Conservation (phyloP, 2,329 filamentous ascomycete species). For the Blastomyces gilchristii region DNA sequence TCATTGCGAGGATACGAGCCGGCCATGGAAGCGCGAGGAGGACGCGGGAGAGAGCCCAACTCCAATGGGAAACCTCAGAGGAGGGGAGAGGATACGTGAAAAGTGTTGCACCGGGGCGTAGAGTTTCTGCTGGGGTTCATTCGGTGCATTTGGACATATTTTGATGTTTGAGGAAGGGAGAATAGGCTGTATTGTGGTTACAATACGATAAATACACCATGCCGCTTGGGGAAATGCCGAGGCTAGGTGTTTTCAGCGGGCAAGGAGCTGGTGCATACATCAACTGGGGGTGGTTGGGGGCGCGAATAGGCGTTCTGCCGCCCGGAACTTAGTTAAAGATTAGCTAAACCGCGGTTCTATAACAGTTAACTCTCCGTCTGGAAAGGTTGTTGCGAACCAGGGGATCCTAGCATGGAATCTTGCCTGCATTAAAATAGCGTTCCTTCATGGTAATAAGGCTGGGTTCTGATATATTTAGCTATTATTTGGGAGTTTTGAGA, state of each 20-base stretch:
- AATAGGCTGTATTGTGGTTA: background rate
- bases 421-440: no score
- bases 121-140: background rate
- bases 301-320: background rate
- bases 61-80: background rate
- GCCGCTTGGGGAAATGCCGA: background rate
- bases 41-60: background rate
- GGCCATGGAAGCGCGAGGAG: slow-evolving; percentile 27
- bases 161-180: background rate
- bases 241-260: background rate
- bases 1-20: slow-evolving; percentile 36
- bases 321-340: background rate
- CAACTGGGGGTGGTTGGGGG: background rate
- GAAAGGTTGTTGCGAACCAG: background rate
- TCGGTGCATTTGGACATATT: background rate
- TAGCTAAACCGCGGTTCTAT: background rate
- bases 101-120: background rate
- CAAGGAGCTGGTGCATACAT: background rate
- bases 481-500: no score
- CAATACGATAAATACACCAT: background rate
- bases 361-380: no score
- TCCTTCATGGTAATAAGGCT: no score
- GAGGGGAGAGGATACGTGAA: background rate
- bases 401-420: background rate
- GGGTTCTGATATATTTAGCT: no score